phyloP scores from a whole-genome alignment of 495 filamentous ascomycete genomes.

The Elaphomyces granulatus region DNA sequence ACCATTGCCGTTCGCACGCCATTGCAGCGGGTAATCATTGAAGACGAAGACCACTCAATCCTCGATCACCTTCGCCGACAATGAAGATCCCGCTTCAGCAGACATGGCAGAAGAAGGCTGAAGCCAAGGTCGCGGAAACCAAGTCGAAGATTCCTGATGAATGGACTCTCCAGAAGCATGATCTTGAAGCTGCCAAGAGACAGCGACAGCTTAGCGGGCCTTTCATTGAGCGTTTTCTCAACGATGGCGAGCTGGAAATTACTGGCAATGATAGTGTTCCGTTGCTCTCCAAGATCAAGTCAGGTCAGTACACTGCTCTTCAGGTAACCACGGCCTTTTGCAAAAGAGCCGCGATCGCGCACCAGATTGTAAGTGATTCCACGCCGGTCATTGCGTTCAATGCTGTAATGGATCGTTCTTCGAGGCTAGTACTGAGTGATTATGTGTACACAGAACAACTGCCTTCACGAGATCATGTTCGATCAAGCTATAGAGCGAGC shows the following conservation, averaged over 20 bases:
- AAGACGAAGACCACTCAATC: too few relatives aligned
- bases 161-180: constrained; percentile 13
- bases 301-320: constrained; percentile 32
- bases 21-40: too few relatives aligned
- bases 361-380: constrained; percentile 37
- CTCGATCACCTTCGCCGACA: too few relatives aligned
- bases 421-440: too few relatives aligned
- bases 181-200: constrained; percentile 7
- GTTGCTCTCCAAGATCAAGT: constrained; percentile 33
- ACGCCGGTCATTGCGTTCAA: too few relatives aligned
- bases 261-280: constrained; percentile 43
- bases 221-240: constrained; percentile 21
- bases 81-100: too few relatives aligned
- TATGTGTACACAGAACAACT: constrained; percentile 34
- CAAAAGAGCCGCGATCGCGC: constrained; percentile 46
- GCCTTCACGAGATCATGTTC: constrained; percentile 51
- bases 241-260: constrained; percentile 35
- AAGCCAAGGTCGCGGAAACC: constrained; percentile 10
- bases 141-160: constrained; percentile 12
- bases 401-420: too few relatives aligned
- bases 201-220: constrained; percentile 16
- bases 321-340: constrained; percentile 46
- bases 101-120: constrained; percentile 15
- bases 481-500: constrained; percentile 45
- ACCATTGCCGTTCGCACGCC: too few relatives aligned